Evolutionary conservation across 306 rosid species (phyloP).

Genomic region (Dalbergia oliveri): DNA sequence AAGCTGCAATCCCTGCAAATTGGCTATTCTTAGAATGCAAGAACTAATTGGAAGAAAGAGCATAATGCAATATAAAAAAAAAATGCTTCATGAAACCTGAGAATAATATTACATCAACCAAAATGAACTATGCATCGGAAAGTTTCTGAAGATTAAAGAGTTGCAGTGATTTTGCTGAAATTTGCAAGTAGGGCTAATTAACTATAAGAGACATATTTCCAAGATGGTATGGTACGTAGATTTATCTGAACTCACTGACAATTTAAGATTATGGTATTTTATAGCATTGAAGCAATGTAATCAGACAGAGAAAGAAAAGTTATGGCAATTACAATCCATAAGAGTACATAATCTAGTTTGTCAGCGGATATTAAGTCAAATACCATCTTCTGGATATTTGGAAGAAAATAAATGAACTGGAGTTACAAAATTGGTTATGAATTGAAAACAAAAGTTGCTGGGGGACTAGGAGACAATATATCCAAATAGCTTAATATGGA

Average conservation of each 20-base stretch:
- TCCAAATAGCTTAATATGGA: not conserved
- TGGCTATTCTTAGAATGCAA: slow-evolving; percentile 42
- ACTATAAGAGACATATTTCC: no score
- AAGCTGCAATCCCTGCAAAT: slow-evolving; percentile 72
- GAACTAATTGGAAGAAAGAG: slow-evolving; percentile 9
- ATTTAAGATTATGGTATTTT: not conserved
- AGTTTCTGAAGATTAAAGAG: not conserved
- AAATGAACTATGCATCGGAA: slow-evolving; percentile 22
- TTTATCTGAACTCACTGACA: not conserved
- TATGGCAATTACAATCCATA: slow-evolving; percentile 2
- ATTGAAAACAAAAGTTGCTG: not conserved
- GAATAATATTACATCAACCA: slow-evolving; percentile 3
- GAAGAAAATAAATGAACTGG: not conserved
- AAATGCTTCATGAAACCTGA: slow-evolving; percentile 1
- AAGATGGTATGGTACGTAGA: no score
- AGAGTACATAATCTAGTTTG: slow-evolving; percentile 18
- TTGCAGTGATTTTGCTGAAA: no score
- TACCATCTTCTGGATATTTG: slow-evolving; percentile 21
- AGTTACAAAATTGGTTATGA: slow-evolving; percentile 11
- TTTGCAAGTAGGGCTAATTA: no score
- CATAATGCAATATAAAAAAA: not conserved
- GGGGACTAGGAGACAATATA: not conserved
- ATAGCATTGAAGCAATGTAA: slow-evolving; percentile 2
- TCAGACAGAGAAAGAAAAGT: not conserved
- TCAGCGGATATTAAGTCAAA: slow-evolving; percentile 16